Evolutionary conservation across 1,139 yeast species (phyloP).

Genomic region (Kluyveromyces sp.): DNA sequence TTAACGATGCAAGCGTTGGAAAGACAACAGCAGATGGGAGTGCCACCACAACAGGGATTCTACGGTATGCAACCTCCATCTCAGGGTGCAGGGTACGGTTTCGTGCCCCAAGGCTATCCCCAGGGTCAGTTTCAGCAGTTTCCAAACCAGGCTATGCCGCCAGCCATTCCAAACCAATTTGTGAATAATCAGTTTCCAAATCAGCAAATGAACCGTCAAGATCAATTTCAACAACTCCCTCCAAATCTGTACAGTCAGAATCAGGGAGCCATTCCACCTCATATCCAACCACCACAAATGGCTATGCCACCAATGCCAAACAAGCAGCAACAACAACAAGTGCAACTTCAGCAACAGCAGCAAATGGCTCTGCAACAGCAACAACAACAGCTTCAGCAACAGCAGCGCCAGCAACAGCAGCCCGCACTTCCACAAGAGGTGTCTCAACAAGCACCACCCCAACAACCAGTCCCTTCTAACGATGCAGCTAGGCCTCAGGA

Average conservation of each 20-base stretch:
- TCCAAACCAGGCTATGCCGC: constrained; percentile 17
- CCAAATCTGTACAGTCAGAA: constrained; percentile 17
- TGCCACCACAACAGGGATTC: constrained; percentile 19
- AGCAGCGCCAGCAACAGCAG: constrained; percentile 6
- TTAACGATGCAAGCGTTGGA: constrained; percentile 31
- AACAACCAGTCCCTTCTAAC: not conserved
- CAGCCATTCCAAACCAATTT: constrained; percentile 10
- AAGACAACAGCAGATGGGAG: constrained; percentile 22
- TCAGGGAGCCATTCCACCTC: constrained; percentile 11
- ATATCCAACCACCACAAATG: constrained; percentile 10
- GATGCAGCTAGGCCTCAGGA: not conserved
- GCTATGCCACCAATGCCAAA: constrained; percentile 17
- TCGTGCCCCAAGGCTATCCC: constrained; percentile 8
- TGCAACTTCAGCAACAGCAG: constrained; percentile 14
- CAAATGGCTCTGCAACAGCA: constrained; percentile 19
- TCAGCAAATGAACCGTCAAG: constrained; percentile 9
- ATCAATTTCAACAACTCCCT: constrained; percentile 8
- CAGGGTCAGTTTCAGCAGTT: constrained; percentile 10
- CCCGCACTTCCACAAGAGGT: not conserved
- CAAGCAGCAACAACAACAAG: constrained; percentile 10
- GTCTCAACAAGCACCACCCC: constrained; percentile 10
- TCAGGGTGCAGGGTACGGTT: constrained; percentile 8
- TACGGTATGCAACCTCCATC: constrained; percentile 9
- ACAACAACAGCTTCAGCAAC: constrained; percentile 18
- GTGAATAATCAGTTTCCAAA: constrained; percentile 8